Conservation (phyloP, 257 asterid genomes). For the Capsicum baccatum region DNA sequence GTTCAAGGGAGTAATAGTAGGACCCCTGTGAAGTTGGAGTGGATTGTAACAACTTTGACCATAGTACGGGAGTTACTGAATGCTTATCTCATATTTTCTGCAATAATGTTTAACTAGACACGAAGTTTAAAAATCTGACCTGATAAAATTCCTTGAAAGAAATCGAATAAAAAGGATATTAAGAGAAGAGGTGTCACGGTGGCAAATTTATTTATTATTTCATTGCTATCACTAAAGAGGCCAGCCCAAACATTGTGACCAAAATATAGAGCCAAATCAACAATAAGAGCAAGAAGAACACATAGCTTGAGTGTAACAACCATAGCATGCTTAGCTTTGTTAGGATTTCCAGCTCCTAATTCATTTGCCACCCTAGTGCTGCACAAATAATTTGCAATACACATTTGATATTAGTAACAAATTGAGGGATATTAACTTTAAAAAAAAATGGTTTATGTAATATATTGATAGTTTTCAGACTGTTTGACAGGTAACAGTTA, state of each 20-base stretch:
- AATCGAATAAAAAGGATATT: constrained; percentile 59
- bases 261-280: constrained; percentile 48
- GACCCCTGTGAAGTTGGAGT: too few species aligned
- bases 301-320: constrained; percentile 62
- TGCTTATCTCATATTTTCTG: too few species aligned
- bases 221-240: constrained; percentile 62
- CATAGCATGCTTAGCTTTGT: constrained; percentile 71
- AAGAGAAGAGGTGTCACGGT: constrained; percentile 71
- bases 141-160: constrained; percentile 69
- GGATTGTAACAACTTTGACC: too few species aligned
- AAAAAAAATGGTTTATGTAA: too few species aligned
- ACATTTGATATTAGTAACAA: neutral
- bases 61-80: too few species aligned
- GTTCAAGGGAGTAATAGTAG: too few species aligned
- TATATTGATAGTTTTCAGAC: too few species aligned
- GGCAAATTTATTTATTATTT: constrained; percentile 52
- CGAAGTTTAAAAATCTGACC: constrained; percentile 42
- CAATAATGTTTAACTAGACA: too few species aligned
- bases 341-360: constrained; percentile 70
- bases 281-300: constrained; percentile 46
- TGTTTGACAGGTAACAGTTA: too few species aligned
- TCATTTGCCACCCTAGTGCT: constrained; percentile 93
- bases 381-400: constrained; percentile 31
- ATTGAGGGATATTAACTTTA: neutral
- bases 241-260: constrained; percentile 75